These are phyloP conservation scores for Phytophthora cryptogea DNA, from an alignment of 352 stramenopile genomes.

Conservation along the genomic window DNA sequence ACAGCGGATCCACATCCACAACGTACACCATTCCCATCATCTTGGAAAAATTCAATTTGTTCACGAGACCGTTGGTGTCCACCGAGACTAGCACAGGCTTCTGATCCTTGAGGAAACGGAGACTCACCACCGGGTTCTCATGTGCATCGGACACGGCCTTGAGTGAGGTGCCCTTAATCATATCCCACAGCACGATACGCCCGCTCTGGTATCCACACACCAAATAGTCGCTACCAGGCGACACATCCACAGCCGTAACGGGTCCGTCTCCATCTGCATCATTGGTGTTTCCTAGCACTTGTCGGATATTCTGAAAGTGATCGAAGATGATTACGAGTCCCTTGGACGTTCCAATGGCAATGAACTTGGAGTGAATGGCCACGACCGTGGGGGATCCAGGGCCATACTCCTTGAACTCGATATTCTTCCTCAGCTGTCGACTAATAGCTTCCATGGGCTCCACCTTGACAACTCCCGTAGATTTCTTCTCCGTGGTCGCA, in stretches of 20 bases:
- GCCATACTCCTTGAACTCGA: constrained; percentile 91
- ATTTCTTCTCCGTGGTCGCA: constrained; percentile 50
- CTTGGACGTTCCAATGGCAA: constrained; percentile 95
- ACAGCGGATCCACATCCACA: constrained; percentile 93
- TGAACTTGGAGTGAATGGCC: constrained; percentile 96
- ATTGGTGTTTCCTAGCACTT: constrained; percentile 88
- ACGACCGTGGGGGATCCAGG: constrained; percentile 92
- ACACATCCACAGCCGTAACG: constrained; percentile 90
- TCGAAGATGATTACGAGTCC: constrained; percentile 96
- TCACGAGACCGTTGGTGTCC: constrained; percentile 91
- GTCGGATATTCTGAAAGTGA: constrained; percentile 94
- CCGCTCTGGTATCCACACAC: constrained; percentile 94
- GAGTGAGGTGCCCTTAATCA: constrained; percentile 93
- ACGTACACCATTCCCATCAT: constrained; percentile 95
- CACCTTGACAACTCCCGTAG: constrained; percentile 85
- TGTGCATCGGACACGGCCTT: constrained; percentile 91
- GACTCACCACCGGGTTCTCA: constrained; percentile 86
- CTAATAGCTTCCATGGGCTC: constrained; percentile 91
- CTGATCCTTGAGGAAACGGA: constrained; percentile 87
- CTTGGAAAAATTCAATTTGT: constrained; percentile 94
- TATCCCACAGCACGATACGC: constrained; percentile 96
- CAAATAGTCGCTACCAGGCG: constrained; percentile 88
- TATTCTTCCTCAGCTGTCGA: constrained; percentile 90
- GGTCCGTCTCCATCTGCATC: constrained; percentile 74
- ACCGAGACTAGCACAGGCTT: constrained; percentile 85